A percentile compares a stretch with the other conserved stretches of the same genome.
Evolutionary conservation across 768 basidiomycete genomes (phyloP).

Genomic region (Psilocybe cyanescens): DNA sequence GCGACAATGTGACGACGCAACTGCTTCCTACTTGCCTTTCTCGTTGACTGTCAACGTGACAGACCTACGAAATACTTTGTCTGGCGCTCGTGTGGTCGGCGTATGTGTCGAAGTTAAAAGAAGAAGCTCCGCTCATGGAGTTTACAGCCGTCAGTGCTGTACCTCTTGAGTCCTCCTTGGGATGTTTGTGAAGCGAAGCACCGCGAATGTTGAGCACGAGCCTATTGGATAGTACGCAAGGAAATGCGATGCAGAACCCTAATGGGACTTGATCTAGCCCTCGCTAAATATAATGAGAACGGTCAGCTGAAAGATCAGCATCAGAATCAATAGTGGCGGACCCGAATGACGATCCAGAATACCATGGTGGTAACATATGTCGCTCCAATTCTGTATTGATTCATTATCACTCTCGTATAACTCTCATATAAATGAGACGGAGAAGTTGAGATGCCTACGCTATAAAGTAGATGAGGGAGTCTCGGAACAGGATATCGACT

Average conservation of each 20-base stretch:
- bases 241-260: conserved; percentile 3
- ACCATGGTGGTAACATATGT: conserved; percentile 1
- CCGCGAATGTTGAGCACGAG: conserved; percentile 5
- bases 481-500: not conserved
- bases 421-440: not conserved
- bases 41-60: too few relatives aligned
- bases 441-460: not conserved
- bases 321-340: not conserved
- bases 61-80: too few relatives aligned
- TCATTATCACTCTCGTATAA: not conserved
- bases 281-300: not conserved
- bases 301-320: not conserved
- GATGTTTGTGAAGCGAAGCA: not conserved
- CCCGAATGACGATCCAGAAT: not conserved
- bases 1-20: too few relatives aligned
- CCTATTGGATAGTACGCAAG: not conserved
- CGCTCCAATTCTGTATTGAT: not conserved
- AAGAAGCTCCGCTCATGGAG: not conserved
- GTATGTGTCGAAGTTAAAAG: too few relatives aligned
- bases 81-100: too few relatives aligned
- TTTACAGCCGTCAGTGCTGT: not conserved
- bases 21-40: too few relatives aligned
- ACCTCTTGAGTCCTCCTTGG: not conserved
- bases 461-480: conserved; percentile 5
- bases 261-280: not conserved